A percentile compares a stretch with the other conserved stretches of the same genome.
Conservation (phyloP, 208 protist species). For the Crithidia bombi region DNA sequence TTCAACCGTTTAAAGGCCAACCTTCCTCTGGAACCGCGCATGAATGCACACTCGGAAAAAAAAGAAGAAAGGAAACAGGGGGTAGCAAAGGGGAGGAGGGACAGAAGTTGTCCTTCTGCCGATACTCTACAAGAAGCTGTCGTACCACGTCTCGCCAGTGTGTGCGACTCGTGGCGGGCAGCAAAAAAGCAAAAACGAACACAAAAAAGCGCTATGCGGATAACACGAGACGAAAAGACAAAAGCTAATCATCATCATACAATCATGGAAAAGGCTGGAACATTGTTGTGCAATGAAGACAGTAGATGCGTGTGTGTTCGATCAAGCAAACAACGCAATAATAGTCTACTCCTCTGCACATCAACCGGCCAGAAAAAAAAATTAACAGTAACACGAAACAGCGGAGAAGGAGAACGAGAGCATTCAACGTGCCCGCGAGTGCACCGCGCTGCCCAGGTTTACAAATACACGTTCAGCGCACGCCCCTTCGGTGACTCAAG, state of each 20-base stretch:
- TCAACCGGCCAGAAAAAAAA: too few relatives aligned
- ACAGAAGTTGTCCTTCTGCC: background rate
- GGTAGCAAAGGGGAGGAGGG: background rate
- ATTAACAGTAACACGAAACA: background rate
- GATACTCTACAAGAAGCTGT: background rate
- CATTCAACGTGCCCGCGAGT: background rate
- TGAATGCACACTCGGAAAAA: too few relatives aligned
- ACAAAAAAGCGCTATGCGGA: background rate
- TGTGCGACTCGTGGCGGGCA: conserved; percentile 7
- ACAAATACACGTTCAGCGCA: conserved; percentile 31
- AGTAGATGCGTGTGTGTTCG: too few relatives aligned
- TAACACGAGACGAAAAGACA: conserved; percentile 1
- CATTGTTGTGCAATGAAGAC: background rate
- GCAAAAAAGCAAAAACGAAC: background rate
- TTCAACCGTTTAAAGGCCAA: too few relatives aligned
- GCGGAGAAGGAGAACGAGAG: background rate
- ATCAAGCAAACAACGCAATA: too few relatives aligned
- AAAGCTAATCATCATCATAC: background rate
- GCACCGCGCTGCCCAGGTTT: too few relatives aligned
- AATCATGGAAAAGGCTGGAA: background rate
- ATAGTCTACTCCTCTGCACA: too few relatives aligned
- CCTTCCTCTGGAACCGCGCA: too few relatives aligned
- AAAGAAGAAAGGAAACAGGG: background rate
- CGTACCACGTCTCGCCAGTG: conserved; percentile 3
- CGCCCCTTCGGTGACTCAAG: conserved; percentile 41